Evolutionary conservation across 768 basidiomycete genomes (phyloP).

Genomic region (Amanita molliuscula): DNA sequence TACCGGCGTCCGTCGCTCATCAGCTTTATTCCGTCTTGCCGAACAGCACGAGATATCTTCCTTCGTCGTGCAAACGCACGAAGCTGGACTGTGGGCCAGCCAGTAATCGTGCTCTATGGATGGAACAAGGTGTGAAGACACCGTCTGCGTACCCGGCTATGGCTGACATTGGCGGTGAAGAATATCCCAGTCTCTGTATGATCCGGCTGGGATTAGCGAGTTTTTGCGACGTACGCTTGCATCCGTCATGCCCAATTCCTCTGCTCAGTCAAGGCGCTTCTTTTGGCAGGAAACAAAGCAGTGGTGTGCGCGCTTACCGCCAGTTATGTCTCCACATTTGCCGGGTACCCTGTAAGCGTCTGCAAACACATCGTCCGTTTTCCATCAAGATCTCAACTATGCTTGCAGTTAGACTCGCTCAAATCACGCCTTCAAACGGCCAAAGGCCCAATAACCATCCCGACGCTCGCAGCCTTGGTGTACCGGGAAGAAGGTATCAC

Average conservation of each 20-base stretch:
- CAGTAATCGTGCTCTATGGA: conserved; percentile 64
- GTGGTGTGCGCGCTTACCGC: conserved; percentile 87
- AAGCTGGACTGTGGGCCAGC: conserved; percentile 63
- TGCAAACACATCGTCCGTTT: conserved; percentile 14
- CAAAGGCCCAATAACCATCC: conserved; percentile 64
- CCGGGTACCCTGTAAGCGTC: conserved; percentile 67
- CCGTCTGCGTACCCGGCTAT: neutral
- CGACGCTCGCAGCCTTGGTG: conserved; percentile 58
- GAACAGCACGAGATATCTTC: conserved; percentile 9
- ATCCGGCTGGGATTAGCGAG: conserved; percentile 51
- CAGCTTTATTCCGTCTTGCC: conserved; percentile 8
- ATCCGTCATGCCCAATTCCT: conserved; percentile 6
- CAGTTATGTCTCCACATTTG: conserved; percentile 86
- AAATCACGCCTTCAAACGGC: conserved; percentile 89
- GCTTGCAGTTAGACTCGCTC: conserved; percentile 73
- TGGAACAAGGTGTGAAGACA: conserved; percentile 46
- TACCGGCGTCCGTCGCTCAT: conserved; percentile 2
- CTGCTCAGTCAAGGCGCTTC: conserved; percentile 8
- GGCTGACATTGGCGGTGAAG: conserved; percentile 21
- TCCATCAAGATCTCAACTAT: neutral
- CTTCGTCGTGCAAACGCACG: conserved; percentile 54
- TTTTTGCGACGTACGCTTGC: conserved; percentile 48
- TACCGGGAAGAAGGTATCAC: conserved; percentile 79
- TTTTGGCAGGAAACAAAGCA: conserved; percentile 62
- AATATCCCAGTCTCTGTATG: conserved; percentile 52